phyloP scores from a whole-genome alignment of 148 eudicot species.

The Heliosperma pusillum region DNA sequence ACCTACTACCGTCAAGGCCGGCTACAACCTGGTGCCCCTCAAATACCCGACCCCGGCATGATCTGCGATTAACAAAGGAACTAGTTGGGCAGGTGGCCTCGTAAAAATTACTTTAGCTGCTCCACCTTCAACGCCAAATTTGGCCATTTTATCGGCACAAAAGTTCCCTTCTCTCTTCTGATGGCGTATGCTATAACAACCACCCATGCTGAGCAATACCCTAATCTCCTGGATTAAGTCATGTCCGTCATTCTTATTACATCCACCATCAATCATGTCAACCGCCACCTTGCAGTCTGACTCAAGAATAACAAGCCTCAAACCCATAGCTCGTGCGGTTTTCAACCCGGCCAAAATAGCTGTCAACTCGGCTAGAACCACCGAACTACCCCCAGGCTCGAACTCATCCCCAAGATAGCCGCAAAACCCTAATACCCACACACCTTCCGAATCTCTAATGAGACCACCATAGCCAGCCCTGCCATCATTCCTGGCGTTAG shows the following conservation, averaged over 20 bases:
- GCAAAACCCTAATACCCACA: not conserved
- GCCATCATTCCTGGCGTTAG: not conserved
- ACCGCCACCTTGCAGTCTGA: not conserved
- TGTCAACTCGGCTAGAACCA: not conserved
- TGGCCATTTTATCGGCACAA: slow-evolving; percentile 2
- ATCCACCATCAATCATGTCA: not conserved
- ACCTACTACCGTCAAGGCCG: no score
- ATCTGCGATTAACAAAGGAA: not conserved
- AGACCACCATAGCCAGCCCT: not conserved
- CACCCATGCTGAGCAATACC: not conserved
- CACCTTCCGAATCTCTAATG: not conserved
- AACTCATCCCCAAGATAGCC: no score
- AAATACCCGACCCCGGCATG: not conserved
- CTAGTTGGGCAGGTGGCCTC: not conserved
- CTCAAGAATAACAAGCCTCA: not conserved
- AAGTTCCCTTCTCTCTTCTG: not conserved
- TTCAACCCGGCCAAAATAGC: not conserved
- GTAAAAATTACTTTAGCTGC: not conserved
- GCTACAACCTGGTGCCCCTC: not conserved
- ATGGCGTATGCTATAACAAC: not conserved
- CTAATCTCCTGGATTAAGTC: not conserved
- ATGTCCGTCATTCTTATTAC: not conserved
- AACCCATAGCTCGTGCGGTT: not conserved
- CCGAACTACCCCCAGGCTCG: not conserved
- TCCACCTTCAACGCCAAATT: not conserved